These are phyloP conservation scores for Penicillium sumatraense DNA, from an alignment of 2,329 filamentous ascomycete species.

Conservation along the genomic window DNA sequence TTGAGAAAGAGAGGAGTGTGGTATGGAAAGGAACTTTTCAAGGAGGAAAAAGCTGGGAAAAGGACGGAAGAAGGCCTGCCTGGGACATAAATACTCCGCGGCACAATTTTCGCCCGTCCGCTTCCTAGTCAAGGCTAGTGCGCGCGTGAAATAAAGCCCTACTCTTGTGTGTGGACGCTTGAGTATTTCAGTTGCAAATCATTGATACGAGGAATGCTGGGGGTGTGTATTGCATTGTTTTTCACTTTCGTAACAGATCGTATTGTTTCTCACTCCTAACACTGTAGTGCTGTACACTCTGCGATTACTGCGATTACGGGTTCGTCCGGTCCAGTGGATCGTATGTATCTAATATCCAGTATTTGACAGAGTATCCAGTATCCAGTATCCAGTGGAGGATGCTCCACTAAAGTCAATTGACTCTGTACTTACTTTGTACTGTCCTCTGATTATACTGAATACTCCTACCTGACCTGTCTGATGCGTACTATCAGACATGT, in stretches of 20 bases:
- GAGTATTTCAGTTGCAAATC: conserved; percentile 25
- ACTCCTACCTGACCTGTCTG: too few relatives aligned
- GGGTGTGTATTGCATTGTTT: conserved; percentile 21
- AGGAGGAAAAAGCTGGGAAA: conserved; percentile 42
- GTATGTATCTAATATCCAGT: neutral
- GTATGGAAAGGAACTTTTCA: conserved; percentile 37
- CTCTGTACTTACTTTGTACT: neutral
- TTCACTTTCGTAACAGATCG: conserved; percentile 21
- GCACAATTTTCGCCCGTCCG: conserved; percentile 44
- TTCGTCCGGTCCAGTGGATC: conserved; percentile 15
- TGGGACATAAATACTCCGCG: conserved; percentile 44
- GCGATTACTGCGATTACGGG: conserved; percentile 13
- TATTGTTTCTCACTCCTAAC: neutral
- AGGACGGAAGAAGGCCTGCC: conserved; percentile 35
- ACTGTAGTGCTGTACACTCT: neutral
- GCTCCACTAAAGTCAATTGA: too few relatives aligned
- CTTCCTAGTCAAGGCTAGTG: conserved; percentile 38
- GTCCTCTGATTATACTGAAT: neutral
- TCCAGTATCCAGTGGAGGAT: neutral
- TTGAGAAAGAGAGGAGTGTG: conserved; percentile 29
- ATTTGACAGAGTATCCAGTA: neutral
- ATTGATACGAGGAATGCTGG: conserved; percentile 26
- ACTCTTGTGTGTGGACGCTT: conserved; percentile 29
- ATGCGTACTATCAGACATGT: conserved; percentile 4
- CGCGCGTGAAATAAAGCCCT: conserved; percentile 34